These are phyloP conservation scores for Fusarium beomiforme DNA, from an alignment of 2,329 filamentous ascomycete genomes.

Conservation along the genomic window DNA sequence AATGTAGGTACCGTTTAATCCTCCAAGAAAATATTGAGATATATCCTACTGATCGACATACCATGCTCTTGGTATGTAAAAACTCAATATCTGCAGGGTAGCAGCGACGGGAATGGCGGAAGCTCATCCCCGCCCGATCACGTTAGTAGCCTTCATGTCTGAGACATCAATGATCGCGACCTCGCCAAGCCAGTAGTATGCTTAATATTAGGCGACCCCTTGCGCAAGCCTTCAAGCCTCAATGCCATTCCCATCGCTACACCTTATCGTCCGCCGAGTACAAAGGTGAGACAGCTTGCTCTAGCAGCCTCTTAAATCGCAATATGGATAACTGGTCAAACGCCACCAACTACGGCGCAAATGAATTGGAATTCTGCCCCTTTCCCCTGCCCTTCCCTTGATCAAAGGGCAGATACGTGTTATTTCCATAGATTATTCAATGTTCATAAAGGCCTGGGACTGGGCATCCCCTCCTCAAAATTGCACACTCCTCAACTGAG, in stretches of 20 bases:
- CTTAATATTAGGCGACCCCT: neutral
- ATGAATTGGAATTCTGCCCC: neutral
- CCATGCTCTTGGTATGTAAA: accelerated
- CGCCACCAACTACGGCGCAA: neutral
- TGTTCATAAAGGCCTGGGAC: neutral
- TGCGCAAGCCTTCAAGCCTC: neutral
- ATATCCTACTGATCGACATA: no score
- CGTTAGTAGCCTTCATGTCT: neutral
- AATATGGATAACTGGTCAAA: neutral
- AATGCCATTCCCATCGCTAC: neutral
- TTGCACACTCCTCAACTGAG: neutral
- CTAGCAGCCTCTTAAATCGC: neutral
- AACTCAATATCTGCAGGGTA: neutral
- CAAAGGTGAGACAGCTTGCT: neutral
- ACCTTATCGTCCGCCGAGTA: neutral
- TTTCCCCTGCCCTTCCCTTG: neutral
- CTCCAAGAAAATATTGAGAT: no score
- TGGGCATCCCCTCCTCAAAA: no score
- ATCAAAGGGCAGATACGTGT: neutral
- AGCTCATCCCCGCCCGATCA: neutral
- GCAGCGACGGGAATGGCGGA: neutral
- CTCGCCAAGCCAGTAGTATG: neutral
- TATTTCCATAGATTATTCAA: neutral
- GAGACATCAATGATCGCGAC: neutral
- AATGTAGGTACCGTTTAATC: no score